Conservation (phyloP, 257 asterid species). For the Lycium barbarum region DNA sequence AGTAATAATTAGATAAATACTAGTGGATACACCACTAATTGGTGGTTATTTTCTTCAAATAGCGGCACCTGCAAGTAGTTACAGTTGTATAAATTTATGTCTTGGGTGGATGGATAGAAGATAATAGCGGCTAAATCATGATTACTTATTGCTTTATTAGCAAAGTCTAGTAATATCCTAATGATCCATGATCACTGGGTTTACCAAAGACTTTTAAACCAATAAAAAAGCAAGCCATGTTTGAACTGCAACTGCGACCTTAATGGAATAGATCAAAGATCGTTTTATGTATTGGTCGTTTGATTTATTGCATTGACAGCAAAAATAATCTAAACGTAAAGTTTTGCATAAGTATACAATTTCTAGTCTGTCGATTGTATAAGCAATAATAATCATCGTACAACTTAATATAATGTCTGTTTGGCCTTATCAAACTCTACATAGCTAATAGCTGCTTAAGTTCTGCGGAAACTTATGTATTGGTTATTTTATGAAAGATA, state of each 20-base stretch:
- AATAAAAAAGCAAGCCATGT: neutral
- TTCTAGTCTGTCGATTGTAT: too few relatives aligned
- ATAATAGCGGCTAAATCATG: neutral
- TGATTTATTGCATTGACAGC: neutral
- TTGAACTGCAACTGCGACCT: neutral
- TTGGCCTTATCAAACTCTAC: too few relatives aligned
- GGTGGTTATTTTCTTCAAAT: neutral
- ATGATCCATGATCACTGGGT: neutral
- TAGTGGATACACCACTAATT: constrained; percentile 18
- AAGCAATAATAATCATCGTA: neutral
- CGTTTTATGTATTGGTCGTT: neutral
- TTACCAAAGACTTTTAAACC: neutral
- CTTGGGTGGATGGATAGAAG: neutral
- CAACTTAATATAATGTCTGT: neutral
- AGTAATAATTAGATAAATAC: neutral
- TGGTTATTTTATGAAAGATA: too few relatives aligned
- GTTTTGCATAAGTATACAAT: neutral
- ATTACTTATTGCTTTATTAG: neutral
- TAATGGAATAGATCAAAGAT: neutral
- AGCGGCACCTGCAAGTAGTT: neutral
- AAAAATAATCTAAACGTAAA: neutral
- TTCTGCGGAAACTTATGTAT: too few relatives aligned
- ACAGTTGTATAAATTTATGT: neutral
- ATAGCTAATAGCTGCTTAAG: too few relatives aligned
- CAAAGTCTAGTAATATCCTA: neutral